These are phyloP conservation scores for Oryza meyeriana DNA, from an alignment of 176 grass and related monocot species.

Conservation along the genomic window DNA sequence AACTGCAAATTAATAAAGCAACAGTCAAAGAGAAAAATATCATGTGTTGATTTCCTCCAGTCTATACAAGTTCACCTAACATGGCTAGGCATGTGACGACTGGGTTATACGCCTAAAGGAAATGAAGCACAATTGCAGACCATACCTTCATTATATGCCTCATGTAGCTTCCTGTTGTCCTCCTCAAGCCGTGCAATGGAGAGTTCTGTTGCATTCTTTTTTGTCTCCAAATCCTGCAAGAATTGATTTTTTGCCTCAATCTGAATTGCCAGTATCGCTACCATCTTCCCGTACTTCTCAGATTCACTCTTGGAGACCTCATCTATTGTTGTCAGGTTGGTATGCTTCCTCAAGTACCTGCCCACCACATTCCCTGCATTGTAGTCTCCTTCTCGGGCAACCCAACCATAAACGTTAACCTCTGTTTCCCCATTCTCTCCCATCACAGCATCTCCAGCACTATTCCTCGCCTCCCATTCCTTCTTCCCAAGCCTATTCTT, in stretches of 20 bases:
- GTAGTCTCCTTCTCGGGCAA: slow-evolving; percentile 62
- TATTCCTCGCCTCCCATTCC: slow-evolving; percentile 33
- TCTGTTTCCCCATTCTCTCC: not conserved
- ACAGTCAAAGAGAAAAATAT: slow-evolving; percentile 13
- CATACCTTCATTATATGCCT: slow-evolving; percentile 76
- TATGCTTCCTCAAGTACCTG: slow-evolving; percentile 66
- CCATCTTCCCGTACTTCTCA: slow-evolving; percentile 45
- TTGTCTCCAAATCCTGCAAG: slow-evolving; percentile 69
- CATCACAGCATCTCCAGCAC: not conserved
- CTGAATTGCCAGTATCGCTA: slow-evolving; percentile 50
- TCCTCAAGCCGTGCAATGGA: slow-evolving; percentile 50
- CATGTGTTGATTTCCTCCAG: not conserved
- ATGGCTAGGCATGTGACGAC: slow-evolving; percentile 1
- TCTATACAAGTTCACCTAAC: not conserved
- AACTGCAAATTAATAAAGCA: not conserved
- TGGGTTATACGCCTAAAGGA: not conserved
- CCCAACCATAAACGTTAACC: slow-evolving; percentile 67
- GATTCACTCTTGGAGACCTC: slow-evolving; percentile 53
- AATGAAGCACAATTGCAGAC: not conserved
- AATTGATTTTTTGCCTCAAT: slow-evolving; percentile 63
- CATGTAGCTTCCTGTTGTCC: slow-evolving; percentile 61
- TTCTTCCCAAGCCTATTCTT: slow-evolving; percentile 54
- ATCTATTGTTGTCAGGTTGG: slow-evolving; percentile 47
- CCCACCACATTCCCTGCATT: slow-evolving; percentile 33
- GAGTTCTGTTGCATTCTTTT: slow-evolving; percentile 53